A percentile compares a stretch with the other conserved stretches of the same genome.
These are phyloP conservation scores for Zasmidium cellare DNA, from an alignment of 2,329 filamentous ascomycete genomes.

Conservation along the genomic window DNA sequence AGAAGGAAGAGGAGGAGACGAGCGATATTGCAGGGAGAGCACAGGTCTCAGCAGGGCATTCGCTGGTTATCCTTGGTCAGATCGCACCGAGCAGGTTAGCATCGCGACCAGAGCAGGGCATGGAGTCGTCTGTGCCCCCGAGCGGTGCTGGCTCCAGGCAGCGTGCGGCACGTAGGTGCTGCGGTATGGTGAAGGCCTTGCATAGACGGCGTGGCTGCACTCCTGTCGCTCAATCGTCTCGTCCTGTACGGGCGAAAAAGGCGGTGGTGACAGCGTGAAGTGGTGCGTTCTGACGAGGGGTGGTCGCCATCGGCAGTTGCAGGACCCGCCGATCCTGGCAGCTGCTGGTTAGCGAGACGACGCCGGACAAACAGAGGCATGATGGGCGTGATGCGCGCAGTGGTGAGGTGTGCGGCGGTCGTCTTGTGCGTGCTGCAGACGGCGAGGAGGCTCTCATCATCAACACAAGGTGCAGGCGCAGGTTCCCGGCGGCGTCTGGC, in stretches of 20 bases:
- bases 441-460: neutral
- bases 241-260: neutral
- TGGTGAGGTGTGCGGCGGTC: neutral
- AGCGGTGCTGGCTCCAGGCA: neutral
- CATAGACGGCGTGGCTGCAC: neutral
- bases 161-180: neutral
- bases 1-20: neutral
- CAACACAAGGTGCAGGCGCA: neutral
- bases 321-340: constrained; percentile 1
- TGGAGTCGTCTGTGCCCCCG: neutral
- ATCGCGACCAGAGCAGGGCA: neutral
- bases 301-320: constrained; percentile 8
- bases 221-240: neutral
- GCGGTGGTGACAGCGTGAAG: neutral
- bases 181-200: neutral
- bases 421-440: no score
- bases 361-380: neutral
- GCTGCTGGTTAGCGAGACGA: constrained; percentile 15
- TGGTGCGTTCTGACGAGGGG: neutral
- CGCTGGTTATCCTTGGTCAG: constrained; percentile 1
- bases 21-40: no score
- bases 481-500: neutral
- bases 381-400: neutral
- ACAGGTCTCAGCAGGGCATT: neutral
- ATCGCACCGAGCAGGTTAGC: neutral